Conservation (phyloP, 2,329 filamentous ascomycete species). For the Hawksworthiomyces lignivorus region DNA sequence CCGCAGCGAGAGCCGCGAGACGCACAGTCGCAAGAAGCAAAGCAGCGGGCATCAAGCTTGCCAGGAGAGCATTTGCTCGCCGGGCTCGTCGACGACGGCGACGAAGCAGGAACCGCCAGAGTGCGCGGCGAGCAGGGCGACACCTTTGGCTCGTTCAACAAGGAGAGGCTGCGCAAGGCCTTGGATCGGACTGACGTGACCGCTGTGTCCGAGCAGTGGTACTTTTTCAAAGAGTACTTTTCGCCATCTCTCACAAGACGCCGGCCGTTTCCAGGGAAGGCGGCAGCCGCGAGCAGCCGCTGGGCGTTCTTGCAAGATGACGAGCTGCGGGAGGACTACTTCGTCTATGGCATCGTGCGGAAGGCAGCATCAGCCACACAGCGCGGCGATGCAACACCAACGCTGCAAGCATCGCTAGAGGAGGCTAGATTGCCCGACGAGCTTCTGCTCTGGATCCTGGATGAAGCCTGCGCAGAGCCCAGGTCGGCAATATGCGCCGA, state of each 20-base stretch:
- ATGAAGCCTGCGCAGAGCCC: conserved; percentile 49
- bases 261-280: conserved; percentile 30
- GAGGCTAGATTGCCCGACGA: conserved; percentile 57
- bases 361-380: conserved; percentile 33
- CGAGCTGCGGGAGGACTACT: conserved; percentile 45
- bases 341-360: conserved; percentile 55
- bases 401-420: no score
- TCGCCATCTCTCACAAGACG: conserved; percentile 17
- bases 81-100: conserved; percentile 15
- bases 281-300: conserved; percentile 24
- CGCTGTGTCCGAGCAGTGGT: conserved; percentile 31
- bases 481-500: conserved; percentile 47
- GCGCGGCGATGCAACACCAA: no score
- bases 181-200: conserved; percentile 41
- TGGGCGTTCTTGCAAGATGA: conserved; percentile 45
- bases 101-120: no score
- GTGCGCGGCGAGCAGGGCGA: conserved; percentile 29
- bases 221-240: conserved; percentile 40
- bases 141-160: conserved; percentile 16
- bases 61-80: no score
- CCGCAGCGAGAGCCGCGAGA: no score
- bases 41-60: no score
- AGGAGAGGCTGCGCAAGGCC: conserved; percentile 35
- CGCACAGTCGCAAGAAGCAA: no score
- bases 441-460: conserved; percentile 58